These are phyloP conservation scores for Fragaria vesca DNA, from an alignment of 306 rosid genomes.

Conservation along the genomic window DNA sequence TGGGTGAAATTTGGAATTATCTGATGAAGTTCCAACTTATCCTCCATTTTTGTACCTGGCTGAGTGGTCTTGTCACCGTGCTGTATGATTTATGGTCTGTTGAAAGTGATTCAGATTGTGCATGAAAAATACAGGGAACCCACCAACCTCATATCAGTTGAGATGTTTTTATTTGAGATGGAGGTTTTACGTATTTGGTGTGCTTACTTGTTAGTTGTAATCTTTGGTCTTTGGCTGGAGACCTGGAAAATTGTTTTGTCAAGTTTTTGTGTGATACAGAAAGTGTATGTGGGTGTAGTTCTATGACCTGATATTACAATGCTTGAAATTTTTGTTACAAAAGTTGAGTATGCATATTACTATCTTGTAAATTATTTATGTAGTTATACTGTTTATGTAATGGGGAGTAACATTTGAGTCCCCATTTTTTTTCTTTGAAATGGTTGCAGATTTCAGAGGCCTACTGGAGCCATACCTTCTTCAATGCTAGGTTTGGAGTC, in stretches of 20 bases:
- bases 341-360: background rate
- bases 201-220: too few relatives aligned
- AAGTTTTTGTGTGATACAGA: background rate
- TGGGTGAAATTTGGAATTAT: background rate
- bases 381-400: background rate
- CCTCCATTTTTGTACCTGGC: background rate
- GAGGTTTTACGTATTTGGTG: background rate
- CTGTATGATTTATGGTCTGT: background rate
- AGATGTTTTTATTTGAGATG: background rate
- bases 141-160: background rate
- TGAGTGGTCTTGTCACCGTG: background rate
- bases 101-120: background rate
- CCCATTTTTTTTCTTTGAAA: background rate
- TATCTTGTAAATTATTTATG: background rate
- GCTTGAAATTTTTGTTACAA: background rate
- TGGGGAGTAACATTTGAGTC: background rate
- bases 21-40: background rate
- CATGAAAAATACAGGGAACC: background rate
- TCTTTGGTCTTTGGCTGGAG: background rate
- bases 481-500: conserved; percentile 78
- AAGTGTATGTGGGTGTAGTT: background rate
- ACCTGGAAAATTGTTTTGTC: background rate
- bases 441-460: conserved; percentile 70
- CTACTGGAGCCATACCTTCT: conserved; percentile 66
- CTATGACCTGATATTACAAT: background rate